Evolutionary conservation across 2,329 filamentous ascomycete species (phyloP).

Genomic region (Fusarium globosum): DNA sequence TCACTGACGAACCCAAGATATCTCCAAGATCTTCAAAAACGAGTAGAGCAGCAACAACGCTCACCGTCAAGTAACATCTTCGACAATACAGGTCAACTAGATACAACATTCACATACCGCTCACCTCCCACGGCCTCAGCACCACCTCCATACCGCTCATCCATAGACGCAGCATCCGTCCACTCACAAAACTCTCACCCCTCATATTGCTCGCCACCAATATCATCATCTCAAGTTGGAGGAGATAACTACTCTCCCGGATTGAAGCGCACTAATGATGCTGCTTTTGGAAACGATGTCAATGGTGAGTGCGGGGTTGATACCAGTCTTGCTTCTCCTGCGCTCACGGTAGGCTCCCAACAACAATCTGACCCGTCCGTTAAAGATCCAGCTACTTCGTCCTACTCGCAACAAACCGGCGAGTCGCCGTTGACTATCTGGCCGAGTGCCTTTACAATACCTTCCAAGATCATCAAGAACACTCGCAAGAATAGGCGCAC

Average conservation of each 20-base stretch:
- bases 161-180: slow-evolving; percentile 11
- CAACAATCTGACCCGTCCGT: slow-evolving; percentile 18
- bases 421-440: slow-evolving; percentile 42
- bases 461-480: slow-evolving; percentile 47
- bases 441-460: slow-evolving; percentile 46
- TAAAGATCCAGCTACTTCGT: slow-evolving; percentile 9
- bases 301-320: slow-evolving; percentile 28
- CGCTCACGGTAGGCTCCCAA: slow-evolving; percentile 22
- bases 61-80: slow-evolving; percentile 17
- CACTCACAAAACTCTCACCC: slow-evolving; percentile 14
- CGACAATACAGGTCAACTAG: not conserved
- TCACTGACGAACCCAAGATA: slow-evolving; percentile 34
- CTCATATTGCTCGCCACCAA: slow-evolving; percentile 19
- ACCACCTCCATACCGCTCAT: slow-evolving; percentile 33
- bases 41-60: slow-evolving; percentile 30
- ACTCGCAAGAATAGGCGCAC: slow-evolving; percentile 46
- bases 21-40: slow-evolving; percentile 41
- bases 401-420: slow-evolving; percentile 1
- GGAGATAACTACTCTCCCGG: not conserved
- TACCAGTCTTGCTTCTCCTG: slow-evolving; percentile 29
- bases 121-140: slow-evolving; percentile 24
- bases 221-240: slow-evolving; percentile 10
- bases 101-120: slow-evolving; percentile 5
- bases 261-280: slow-evolving; percentile 23
- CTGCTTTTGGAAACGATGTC: slow-evolving; percentile 25